These are phyloP conservation scores for Pythium folliculosum DNA, from an alignment of 352 stramenopile genomes.

Conservation along the genomic window DNA sequence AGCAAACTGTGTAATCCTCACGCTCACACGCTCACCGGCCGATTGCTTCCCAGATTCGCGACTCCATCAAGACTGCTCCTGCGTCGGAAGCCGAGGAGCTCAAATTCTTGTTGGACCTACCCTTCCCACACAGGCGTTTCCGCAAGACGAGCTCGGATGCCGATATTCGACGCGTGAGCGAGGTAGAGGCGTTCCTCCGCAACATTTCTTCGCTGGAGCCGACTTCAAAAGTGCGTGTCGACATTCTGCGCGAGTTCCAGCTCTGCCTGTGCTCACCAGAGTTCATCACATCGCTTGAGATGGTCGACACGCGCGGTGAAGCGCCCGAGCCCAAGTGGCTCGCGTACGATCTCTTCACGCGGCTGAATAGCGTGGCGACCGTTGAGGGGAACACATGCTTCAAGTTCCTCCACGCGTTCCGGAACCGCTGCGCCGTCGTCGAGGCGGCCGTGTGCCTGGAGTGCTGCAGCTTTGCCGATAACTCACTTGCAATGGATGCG, in stretches of 20 bases:
- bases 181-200: conserved; percentile 76
- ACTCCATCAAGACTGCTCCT: conserved; percentile 39
- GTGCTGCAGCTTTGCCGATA: conserved; percentile 57
- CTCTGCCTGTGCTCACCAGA: conserved; percentile 71
- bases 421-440: conserved; percentile 68
- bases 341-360: conserved; percentile 71
- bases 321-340: conserved; percentile 76
- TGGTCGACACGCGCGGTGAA: conserved; percentile 72
- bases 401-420: conserved; percentile 71
- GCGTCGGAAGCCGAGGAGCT: conserved; percentile 60
- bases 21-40: no score
- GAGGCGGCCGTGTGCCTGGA: conserved; percentile 58
- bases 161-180: conserved; percentile 47
- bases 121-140: conserved; percentile 68
- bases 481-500: conserved; percentile 50
- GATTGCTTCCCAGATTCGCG: conserved; percentile 34
- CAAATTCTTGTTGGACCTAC: conserved; percentile 71
- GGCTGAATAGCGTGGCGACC: conserved; percentile 60
- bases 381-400: conserved; percentile 80
- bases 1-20: neutral
- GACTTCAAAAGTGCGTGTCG: conserved; percentile 54
- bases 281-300: conserved; percentile 75
- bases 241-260: conserved; percentile 66
- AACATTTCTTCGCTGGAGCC: conserved; percentile 71
- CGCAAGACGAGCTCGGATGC: conserved; percentile 45